A percentile compares a stretch with the other conserved stretches of the same genome.
phyloP scores from a whole-genome alignment of 495 filamentous ascomycete genomes.

The Peziza echinospora region DNA sequence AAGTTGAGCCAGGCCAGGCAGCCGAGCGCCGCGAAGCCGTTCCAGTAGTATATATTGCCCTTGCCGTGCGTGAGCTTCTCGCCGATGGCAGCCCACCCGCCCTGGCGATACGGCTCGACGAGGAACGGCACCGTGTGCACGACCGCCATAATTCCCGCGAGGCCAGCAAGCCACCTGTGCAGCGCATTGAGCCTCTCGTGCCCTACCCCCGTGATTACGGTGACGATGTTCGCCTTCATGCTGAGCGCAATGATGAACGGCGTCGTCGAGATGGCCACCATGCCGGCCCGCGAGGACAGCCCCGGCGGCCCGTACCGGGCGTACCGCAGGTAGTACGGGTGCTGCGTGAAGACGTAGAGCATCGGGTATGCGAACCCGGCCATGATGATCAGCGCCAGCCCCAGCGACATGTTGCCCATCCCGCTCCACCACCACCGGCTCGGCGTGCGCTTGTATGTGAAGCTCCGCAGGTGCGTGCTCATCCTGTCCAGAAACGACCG shows the following conservation, averaged over 20 bases:
- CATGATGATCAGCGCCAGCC: conserved; percentile 11
- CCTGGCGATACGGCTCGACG: conserved; percentile 62
- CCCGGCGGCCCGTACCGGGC: conserved; percentile 57
- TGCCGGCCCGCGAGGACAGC: conserved; percentile 70
- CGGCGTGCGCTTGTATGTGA: conserved; percentile 10
- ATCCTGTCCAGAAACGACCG: conserved; percentile 15
- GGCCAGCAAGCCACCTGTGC: conserved; percentile 80
- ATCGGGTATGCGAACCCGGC: conserved; percentile 15
- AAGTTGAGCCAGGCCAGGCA: conserved; percentile 64
- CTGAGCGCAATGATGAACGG: conserved; percentile 81
- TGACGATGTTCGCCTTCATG: conserved; percentile 78
- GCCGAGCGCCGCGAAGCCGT: conserved; percentile 65
- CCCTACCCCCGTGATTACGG: conserved; percentile 68
- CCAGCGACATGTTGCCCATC: conserved; percentile 12
- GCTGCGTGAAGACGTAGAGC: conserved; percentile 16
- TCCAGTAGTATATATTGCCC: conserved; percentile 59
- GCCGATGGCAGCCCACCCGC: conserved; percentile 42
- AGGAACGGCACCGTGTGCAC: conserved; percentile 81
- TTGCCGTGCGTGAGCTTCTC: conserved; percentile 34
- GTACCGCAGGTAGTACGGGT: conserved; percentile 14
- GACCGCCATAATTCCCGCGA: conserved; percentile 62
- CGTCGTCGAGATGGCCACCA: conserved; percentile 83
- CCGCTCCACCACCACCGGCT: neutral
- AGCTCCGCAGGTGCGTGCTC: conserved; percentile 13
- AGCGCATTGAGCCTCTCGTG: conserved; percentile 83